A percentile compares a stretch with the other conserved stretches of the same genome.
Evolutionary conservation across 2,329 filamentous ascomycete genomes (phyloP).

Genomic region (Verticillium zaregamsianum): DNA sequence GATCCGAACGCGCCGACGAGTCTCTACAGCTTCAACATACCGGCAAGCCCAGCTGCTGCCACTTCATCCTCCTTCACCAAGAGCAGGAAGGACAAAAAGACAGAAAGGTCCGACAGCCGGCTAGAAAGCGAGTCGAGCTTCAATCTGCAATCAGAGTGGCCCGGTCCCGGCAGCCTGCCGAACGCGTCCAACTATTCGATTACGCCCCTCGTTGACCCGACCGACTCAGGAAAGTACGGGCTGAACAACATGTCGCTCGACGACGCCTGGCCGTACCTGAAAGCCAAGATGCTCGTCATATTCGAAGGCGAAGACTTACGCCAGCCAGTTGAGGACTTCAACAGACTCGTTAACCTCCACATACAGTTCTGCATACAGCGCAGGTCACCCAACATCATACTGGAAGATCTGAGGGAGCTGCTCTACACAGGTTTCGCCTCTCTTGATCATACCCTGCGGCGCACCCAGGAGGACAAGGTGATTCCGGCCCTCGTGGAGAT

Average conservation of each 20-base stretch:
- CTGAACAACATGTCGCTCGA: slow-evolving; percentile 68
- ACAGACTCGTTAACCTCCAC: slow-evolving; percentile 73
- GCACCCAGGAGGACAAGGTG: slow-evolving; percentile 79
- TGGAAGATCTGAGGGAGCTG: slow-evolving; percentile 74
- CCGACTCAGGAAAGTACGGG: slow-evolving; percentile 54
- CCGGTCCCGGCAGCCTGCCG: slow-evolving; percentile 42
- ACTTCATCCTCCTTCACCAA: slow-evolving; percentile 67
- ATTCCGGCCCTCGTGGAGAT: slow-evolving; percentile 87
- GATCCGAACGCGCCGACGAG: slow-evolving; percentile 72
- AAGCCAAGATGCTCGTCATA: slow-evolving; percentile 69
- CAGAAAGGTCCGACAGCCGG: slow-evolving; percentile 54
- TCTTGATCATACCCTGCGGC: slow-evolving; percentile 76
- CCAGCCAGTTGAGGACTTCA: slow-evolving; percentile 80
- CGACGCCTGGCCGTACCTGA: slow-evolving; percentile 79
- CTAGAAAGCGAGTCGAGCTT: slow-evolving; percentile 49
- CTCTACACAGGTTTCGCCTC: slow-evolving; percentile 79
- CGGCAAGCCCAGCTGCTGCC: slow-evolving; percentile 64
- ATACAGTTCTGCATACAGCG: slow-evolving; percentile 74
- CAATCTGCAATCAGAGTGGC: slow-evolving; percentile 42
- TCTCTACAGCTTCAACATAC: slow-evolving; percentile 73
- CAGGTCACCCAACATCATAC: slow-evolving; percentile 63
- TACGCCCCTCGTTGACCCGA: slow-evolving; percentile 44
- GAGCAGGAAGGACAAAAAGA: slow-evolving; percentile 82
- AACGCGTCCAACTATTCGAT: slow-evolving; percentile 38
- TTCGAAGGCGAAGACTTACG: slow-evolving; percentile 79